Evolutionary conservation across 2,329 filamentous ascomycete species (phyloP).

Genomic region (Neofusicoccum kwambonambiense): DNA sequence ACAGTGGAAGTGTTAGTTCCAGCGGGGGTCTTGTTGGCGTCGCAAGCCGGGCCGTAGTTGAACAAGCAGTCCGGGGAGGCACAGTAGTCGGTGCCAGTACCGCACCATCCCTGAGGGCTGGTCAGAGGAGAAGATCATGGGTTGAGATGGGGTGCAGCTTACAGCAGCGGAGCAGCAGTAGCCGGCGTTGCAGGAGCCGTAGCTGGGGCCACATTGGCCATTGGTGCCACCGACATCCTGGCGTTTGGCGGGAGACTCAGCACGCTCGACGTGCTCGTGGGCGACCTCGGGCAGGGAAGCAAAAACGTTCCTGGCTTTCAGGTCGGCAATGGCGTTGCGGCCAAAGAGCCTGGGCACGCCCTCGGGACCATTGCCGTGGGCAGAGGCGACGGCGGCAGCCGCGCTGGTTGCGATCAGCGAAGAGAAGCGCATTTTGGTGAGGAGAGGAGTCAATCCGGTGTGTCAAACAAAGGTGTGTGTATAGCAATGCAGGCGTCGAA

Average conservation of each 20-base stretch:
- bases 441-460: slow-evolving; percentile 1
- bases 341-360: slow-evolving; percentile 35
- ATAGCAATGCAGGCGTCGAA: neutral
- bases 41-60: slow-evolving; percentile 60
- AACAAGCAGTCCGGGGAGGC: slow-evolving; percentile 62
- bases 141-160: slow-evolving; percentile 24
- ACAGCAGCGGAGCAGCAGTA: slow-evolving; percentile 36
- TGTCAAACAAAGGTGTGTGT: too few relatives aligned
- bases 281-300: slow-evolving; percentile 25
- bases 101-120: slow-evolving; percentile 50
- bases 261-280: slow-evolving; percentile 24
- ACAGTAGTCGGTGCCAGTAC: slow-evolving; percentile 56
- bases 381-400: slow-evolving; percentile 30
- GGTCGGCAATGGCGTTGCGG: slow-evolving; percentile 33
- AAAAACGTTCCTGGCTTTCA: slow-evolving; percentile 33
- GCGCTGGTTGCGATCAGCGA: slow-evolving; percentile 29
- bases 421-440: slow-evolving; percentile 32
- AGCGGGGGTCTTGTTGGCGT: slow-evolving; percentile 55
- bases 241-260: slow-evolving; percentile 27
- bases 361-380: slow-evolving; percentile 29
- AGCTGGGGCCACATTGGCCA: slow-evolving; percentile 31
- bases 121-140: neutral
- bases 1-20: slow-evolving; percentile 57
- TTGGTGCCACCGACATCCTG: slow-evolving; percentile 29
- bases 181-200: slow-evolving; percentile 28